Evolutionary conservation across 2,329 filamentous ascomycete species (phyloP).

Genomic region (Diaporthe sp.): DNA sequence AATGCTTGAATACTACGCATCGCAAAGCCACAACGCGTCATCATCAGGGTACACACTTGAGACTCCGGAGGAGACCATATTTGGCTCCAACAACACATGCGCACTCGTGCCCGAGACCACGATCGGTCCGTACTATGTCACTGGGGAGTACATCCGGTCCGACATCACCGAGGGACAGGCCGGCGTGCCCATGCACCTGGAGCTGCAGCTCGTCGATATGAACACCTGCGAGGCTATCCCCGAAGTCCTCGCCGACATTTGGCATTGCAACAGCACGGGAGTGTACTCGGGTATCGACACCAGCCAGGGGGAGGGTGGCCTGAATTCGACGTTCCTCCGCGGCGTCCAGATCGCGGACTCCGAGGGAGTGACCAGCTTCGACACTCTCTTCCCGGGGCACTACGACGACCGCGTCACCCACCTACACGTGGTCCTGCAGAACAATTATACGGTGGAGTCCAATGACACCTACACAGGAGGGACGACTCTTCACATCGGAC

Average conservation of each 20-base stretch:
- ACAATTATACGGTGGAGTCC: constrained; percentile 50
- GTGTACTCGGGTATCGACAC: constrained; percentile 55
- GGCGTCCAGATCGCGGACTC: constrained; percentile 61
- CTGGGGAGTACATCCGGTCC: constrained; percentile 57
- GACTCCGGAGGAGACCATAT: constrained; percentile 9
- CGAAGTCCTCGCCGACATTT: constrained; percentile 58
- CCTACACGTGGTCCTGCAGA: constrained; percentile 58
- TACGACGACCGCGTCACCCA: constrained; percentile 57
- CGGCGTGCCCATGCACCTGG: constrained; percentile 59
- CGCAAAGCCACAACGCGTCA: constrained; percentile 16
- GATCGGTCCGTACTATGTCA: constrained; percentile 61
- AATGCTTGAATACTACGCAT: constrained; percentile 16
- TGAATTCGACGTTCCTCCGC: constrained; percentile 61
- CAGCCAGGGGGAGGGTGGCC: constrained; percentile 49
- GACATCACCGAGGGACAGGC: constrained; percentile 55
- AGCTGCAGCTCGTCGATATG: constrained; percentile 62
- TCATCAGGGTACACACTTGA: constrained; percentile 14
- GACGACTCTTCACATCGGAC: constrained; percentile 57
- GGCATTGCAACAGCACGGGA: constrained; percentile 62
- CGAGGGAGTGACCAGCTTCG: constrained; percentile 63
- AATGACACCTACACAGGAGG: constrained; percentile 57
- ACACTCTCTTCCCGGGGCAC: constrained; percentile 62
- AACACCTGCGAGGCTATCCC: constrained; percentile 58
- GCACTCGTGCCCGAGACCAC: constrained; percentile 53
- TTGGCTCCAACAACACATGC: constrained; percentile 35